Evolutionary conservation across 495 filamentous ascomycete species (phyloP), one percentile per base, ranked within the genome.

Genomic region (Neurospora sp.): DNA sequence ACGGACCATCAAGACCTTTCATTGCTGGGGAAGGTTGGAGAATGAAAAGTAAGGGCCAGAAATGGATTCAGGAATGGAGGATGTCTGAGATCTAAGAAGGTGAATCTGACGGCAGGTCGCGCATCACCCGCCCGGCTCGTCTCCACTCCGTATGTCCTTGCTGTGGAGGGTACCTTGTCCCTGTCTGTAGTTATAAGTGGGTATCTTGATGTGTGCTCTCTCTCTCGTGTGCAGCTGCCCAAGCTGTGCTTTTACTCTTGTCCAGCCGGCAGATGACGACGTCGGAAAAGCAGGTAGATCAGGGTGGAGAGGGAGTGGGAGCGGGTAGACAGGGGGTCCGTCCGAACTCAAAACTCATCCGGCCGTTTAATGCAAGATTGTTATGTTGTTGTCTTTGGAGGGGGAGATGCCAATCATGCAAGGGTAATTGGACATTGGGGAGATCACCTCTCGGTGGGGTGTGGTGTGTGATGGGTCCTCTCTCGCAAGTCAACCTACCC

Each of bases 341-440:
- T 34, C 54, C 19, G 54, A 62, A 31, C 54, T 31, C 54, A 39
- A 48, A 48, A 72, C 70, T 76, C 72, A 70, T 62, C 71, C 70
- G 74, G 75, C 78, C 77, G 80, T 81, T 80, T 76, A 77, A 81
- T 78, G 78, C 79, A 77, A 79, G 80, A 81, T 81, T 78, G 54
- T 66, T 66, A 34, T 66, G 28, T 74, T 77, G 79, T 78, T 77
- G 74, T 76, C 76, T 78, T 74, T 77, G 37, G 69, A 69, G 54
- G 54, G 54, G 54, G 73, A 70, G 73, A 78, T 75, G 77, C 73
- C 75, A 74, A 80, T 80, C 78, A 82, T 79, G 79, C 77, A 82
- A 82, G 80, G 78, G 78, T 78, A 42, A 73, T 45, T 72, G 59
- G 74, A 70, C 69, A 73, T 76, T 72, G 73, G 78, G 70, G 69